These are phyloP conservation scores for Aspergillus panamensis DNA, from an alignment of 495 filamentous ascomycete species.

Conservation along the genomic window DNA sequence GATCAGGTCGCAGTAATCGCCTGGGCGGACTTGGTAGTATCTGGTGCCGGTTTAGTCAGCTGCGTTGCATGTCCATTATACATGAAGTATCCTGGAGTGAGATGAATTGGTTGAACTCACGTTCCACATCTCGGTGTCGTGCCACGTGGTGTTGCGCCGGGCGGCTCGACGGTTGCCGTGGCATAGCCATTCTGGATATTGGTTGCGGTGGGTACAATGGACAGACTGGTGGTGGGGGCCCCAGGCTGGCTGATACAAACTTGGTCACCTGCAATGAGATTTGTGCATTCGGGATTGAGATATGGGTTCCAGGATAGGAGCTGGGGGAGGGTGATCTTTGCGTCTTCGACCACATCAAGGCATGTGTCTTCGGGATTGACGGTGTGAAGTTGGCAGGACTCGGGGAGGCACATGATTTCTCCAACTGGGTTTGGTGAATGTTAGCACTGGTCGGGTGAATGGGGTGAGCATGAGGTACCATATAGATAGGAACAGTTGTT, in stretches of 20 bases:
- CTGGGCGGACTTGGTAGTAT: slow-evolving; percentile 8
- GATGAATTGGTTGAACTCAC: background rate
- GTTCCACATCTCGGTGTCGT: slow-evolving; percentile 7
- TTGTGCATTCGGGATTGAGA: slow-evolving; percentile 14
- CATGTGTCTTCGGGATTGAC: background rate
- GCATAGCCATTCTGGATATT: slow-evolving; percentile 2
- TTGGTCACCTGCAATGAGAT: slow-evolving; percentile 13
- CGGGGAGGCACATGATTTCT: slow-evolving; percentile 4
- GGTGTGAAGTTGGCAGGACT: slow-evolving; percentile 2
- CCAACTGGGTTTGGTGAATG: background rate
- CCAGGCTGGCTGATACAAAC: slow-evolving; percentile 8
- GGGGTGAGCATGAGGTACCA: background rate
- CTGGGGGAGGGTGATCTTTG: background rate
- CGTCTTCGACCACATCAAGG: background rate
- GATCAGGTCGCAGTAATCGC: slow-evolving; percentile 15
- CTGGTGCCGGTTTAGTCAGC: background rate
- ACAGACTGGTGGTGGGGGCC: background rate
- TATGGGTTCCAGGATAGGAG: slow-evolving; percentile 12
- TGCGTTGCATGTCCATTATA: background rate
- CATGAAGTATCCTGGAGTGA: too few species aligned
- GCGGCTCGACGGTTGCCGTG: slow-evolving; percentile 3
- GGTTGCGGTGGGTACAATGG: background rate
- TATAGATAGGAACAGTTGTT: slow-evolving; percentile 9
- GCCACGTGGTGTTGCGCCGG: slow-evolving; percentile 1
- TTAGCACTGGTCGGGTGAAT: background rate